Percentiles rank a stretch among this genome's conserved stretches.
phyloP scores from a whole-genome alignment of 805 yeast genomes.

The Candida khao-thaluensis region DNA sequence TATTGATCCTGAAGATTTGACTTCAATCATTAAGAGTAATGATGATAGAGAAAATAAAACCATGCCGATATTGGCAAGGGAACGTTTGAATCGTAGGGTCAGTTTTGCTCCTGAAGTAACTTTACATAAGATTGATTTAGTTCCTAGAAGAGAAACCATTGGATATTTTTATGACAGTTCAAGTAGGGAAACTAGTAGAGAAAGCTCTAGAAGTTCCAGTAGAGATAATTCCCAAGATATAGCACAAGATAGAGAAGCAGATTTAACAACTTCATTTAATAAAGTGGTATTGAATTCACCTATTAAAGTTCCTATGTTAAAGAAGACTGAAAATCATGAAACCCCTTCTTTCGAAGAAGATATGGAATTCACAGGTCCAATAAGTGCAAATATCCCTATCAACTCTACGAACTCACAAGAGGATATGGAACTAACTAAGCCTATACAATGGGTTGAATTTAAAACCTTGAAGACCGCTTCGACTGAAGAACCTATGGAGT shows the following conservation, averaged over 20 bases:
- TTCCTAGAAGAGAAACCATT: slow-evolving; percentile 32
- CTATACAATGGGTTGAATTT: slow-evolving; percentile 6
- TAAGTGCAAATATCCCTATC: neutral
- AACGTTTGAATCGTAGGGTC: slow-evolving; percentile 48
- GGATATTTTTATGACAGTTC: slow-evolving; percentile 17
- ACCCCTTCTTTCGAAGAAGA: slow-evolving; percentile 13
- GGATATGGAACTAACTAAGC: slow-evolving; percentile 20
- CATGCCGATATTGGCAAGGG: slow-evolving; percentile 2
- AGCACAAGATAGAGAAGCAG: slow-evolving; percentile 13
- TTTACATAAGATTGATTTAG: slow-evolving; percentile 52
- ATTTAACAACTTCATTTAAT: slow-evolving; percentile 20
- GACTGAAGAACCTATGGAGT: slow-evolving; percentile 12
- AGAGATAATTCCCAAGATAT: neutral
- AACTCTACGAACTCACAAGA: neutral
- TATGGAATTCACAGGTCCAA: slow-evolving; percentile 21
- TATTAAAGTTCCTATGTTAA: slow-evolving; percentile 2
- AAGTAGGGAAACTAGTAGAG: slow-evolving; percentile 4
- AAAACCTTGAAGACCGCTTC: neutral
- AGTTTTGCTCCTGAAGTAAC: slow-evolving; percentile 78
- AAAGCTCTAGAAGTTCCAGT: neutral
- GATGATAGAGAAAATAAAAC: slow-evolving; percentile 1
- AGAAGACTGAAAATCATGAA: too few relatives aligned
- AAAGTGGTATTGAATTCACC: slow-evolving; percentile 6
- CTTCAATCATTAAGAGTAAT: neutral
- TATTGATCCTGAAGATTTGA: slow-evolving; percentile 9